Percentiles rank a stretch among this genome's conserved stretches.
phyloP scores from a whole-genome alignment of 169 alveolate species.

The Cryptosporidium baileyi region DNA sequence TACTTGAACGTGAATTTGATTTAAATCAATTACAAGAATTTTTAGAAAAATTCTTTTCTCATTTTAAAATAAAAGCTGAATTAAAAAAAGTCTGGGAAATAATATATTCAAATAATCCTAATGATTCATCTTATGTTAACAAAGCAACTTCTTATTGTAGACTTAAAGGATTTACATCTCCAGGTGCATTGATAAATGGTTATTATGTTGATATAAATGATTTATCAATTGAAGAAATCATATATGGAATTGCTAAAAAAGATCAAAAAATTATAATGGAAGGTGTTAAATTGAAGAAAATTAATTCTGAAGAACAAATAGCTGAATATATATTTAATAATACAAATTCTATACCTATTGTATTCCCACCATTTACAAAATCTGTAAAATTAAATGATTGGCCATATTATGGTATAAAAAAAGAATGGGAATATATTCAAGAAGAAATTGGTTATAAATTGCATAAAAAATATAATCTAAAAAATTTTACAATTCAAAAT shows the following conservation, averaged over 20 bases:
- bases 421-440: slow-evolving; percentile 29
- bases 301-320: slow-evolving; percentile 7
- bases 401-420: slow-evolving; percentile 47
- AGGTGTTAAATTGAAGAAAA: slow-evolving; percentile 14
- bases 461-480: background rate
- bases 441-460: background rate
- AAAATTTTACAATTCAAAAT: background rate
- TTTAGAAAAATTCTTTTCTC: slow-evolving; percentile 30
- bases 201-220: slow-evolving; percentile 43
- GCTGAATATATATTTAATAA: slow-evolving; percentile 9
- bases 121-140: slow-evolving; percentile 37
- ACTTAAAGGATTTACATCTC: slow-evolving; percentile 47
- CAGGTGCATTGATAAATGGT: slow-evolving; percentile 56
- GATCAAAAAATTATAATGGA: slow-evolving; percentile 33
- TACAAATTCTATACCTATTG: slow-evolving; percentile 14
- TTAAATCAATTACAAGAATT: slow-evolving; percentile 8
- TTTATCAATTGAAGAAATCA: background rate
- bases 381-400: slow-evolving; percentile 37
- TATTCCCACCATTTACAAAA: slow-evolving; percentile 68
- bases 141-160: slow-evolving; percentile 47
- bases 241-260: slow-evolving; percentile 24
- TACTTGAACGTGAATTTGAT: slow-evolving; percentile 1
- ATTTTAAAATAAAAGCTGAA: slow-evolving; percentile 39
- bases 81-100: slow-evolving; percentile 12
- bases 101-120: slow-evolving; percentile 56